These are phyloP conservation scores for Saksenaea oblongispora DNA, from an alignment of 371 early-diverging fungal species.

Conservation along the genomic window DNA sequence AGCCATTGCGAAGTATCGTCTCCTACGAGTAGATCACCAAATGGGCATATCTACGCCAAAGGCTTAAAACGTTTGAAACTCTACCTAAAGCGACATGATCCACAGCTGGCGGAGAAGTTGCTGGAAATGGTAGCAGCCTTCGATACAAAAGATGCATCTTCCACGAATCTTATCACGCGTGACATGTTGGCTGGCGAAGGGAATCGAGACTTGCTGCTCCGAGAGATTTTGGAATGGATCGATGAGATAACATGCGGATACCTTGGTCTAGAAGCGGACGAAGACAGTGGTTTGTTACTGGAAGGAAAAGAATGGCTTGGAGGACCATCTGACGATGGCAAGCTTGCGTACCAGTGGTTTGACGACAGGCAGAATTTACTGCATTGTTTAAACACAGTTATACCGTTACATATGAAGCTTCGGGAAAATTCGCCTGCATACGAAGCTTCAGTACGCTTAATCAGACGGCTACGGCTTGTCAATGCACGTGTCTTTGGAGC, in stretches of 20 bases:
- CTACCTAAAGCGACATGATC: slow-evolving; percentile 28
- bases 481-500: slow-evolving; percentile 32
- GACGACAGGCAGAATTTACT: slow-evolving; percentile 21
- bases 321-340: neutral
- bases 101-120: slow-evolving; percentile 17
- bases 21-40: neutral
- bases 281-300: slow-evolving; percentile 16
- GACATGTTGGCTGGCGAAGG: neutral
- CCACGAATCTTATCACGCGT: neutral
- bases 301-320: slow-evolving; percentile 19
- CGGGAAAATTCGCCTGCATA: neutral
- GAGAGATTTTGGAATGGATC: slow-evolving; percentile 33
- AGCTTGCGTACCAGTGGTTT: slow-evolving; percentile 28
- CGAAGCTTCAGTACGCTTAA: slow-evolving; percentile 9
- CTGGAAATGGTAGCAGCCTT: slow-evolving; percentile 10
- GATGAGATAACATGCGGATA: slow-evolving; percentile 34
- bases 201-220: slow-evolving; percentile 1
- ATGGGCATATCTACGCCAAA: slow-evolving; percentile 1
- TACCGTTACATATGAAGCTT: slow-evolving; percentile 9
- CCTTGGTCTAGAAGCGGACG: slow-evolving; percentile 32
- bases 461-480: slow-evolving; percentile 27
- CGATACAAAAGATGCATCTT: neutral
- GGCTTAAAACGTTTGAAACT: slow-evolving; percentile 27
- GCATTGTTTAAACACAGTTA: slow-evolving; percentile 8
- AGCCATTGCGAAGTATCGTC: neutral